Conservation (phyloP, 768 basidiomycete genomes). For the Kwoniella heveanensis region DNA sequence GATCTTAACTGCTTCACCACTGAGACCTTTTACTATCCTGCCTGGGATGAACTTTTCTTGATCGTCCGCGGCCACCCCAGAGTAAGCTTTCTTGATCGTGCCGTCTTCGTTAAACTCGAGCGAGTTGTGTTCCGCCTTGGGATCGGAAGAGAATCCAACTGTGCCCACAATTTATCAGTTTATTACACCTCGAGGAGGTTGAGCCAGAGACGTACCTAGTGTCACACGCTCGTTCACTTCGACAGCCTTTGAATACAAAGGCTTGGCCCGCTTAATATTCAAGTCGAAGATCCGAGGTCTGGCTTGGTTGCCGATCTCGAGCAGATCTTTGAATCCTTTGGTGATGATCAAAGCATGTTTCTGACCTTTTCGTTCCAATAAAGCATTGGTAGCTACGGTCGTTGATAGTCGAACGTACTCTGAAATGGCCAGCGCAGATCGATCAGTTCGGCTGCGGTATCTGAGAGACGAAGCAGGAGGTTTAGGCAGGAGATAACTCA, state of each 20-base stretch:
- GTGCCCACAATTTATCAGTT: too few species aligned
- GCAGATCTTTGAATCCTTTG: conserved; percentile 64
- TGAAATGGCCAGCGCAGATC: too few species aligned
- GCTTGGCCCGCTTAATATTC: conserved; percentile 66
- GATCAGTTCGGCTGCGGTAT: too few species aligned
- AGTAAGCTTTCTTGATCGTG: conserved; percentile 67
- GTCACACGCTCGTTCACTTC: conserved; percentile 87
- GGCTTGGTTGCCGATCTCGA: conserved; percentile 91
- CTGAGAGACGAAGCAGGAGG: too few species aligned
- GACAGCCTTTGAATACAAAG: conserved; percentile 75
- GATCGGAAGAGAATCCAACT: conserved; percentile 90
- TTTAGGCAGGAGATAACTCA: conserved; percentile 18
- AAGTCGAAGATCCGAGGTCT: conserved; percentile 94
- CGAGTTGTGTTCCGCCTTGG: conserved; percentile 72
- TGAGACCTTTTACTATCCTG: conserved; percentile 75
- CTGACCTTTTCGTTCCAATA: conserved; percentile 91
- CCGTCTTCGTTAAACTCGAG: conserved; percentile 76
- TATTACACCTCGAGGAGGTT: too few species aligned
- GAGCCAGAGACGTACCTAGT: conserved; percentile 54
- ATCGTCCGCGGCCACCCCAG: conserved; percentile 76
- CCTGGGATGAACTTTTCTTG: conserved; percentile 25
- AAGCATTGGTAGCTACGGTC: conserved; percentile 93
- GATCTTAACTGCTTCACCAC: conserved; percentile 86
- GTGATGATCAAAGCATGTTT: conserved; percentile 89
- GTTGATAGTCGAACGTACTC: conserved; percentile 91